Conservation (phyloP, 345 rosid species). For the Linum trigynum region DNA sequence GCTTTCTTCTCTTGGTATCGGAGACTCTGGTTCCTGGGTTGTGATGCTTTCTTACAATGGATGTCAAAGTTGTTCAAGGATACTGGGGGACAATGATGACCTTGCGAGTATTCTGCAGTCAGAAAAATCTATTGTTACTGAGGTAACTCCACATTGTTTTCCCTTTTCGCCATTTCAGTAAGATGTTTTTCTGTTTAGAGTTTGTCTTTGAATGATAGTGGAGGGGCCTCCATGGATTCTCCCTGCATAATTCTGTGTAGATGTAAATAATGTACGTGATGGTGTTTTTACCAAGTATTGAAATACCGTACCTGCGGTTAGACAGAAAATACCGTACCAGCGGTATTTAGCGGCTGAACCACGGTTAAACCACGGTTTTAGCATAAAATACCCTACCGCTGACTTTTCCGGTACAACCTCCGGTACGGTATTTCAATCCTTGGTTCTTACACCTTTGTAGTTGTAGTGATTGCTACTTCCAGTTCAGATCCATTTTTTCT, state of each 20-base stretch:
- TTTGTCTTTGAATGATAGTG: neutral
- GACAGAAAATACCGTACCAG: no score
- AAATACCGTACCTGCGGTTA: no score
- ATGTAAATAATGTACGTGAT: neutral
- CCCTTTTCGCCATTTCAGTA: conserved; percentile 1
- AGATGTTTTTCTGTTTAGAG: neutral
- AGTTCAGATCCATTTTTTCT: neutral
- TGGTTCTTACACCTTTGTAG: neutral
- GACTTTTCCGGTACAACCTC: no score
- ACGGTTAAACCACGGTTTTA: no score
- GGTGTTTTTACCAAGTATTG: no score
- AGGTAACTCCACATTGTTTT: conserved; percentile 31
- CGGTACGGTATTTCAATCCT: no score
- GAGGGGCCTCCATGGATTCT: conserved; percentile 1
- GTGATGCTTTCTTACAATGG: conserved; percentile 51
- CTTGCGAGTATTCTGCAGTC: conserved; percentile 37
- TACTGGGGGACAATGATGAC: conserved; percentile 46
- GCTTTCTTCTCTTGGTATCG: conserved; percentile 43
- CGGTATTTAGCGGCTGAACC: no score
- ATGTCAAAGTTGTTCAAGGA: conserved; percentile 65
- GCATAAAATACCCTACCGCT: no score
- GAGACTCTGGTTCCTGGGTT: conserved; percentile 53
- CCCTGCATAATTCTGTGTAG: neutral
- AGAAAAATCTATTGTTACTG: conserved; percentile 43
- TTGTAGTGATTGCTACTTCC: neutral